Evolutionary conservation across 2,329 filamentous ascomycete species (phyloP).

Genomic region (Knoxdaviesia capensis): DNA sequence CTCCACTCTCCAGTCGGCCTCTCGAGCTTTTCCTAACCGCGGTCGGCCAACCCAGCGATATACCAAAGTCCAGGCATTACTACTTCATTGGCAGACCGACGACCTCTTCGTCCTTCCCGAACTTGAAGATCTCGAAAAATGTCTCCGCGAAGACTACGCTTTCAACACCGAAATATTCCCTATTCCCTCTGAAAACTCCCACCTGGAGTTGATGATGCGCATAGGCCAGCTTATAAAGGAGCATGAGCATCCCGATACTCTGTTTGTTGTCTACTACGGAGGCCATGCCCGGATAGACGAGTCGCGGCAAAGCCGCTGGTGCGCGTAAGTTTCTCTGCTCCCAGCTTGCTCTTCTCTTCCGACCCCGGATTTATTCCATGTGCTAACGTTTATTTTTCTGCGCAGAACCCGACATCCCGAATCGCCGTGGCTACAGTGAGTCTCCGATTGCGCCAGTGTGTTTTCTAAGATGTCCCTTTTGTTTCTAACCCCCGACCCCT

Average conservation of each 20-base stretch:
- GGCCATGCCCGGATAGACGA: constrained; percentile 40
- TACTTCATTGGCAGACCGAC: constrained; percentile 37
- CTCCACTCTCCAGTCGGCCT: constrained; percentile 22
- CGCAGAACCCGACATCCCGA: constrained; percentile 25
- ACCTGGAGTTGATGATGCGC: constrained; percentile 36
- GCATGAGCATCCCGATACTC: constrained; percentile 30
- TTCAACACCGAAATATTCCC: constrained; percentile 37
- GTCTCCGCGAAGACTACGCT: constrained; percentile 31
- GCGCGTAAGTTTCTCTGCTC: constrained; percentile 22
- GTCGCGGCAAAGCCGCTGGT: constrained; percentile 39
- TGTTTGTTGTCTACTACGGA: constrained; percentile 38
- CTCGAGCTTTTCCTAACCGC: constrained; percentile 34
- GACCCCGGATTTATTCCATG: not conserved
- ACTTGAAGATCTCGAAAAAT: constrained; percentile 33
- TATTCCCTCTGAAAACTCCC: constrained; percentile 36
- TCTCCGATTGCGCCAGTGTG: not conserved
- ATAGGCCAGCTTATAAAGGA: constrained; percentile 35
- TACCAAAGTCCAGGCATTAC: constrained; percentile 30
- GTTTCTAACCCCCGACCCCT: not conserved
- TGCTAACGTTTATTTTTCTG: too few relatives aligned
- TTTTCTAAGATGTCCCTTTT: not conserved
- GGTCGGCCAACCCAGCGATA: constrained; percentile 31
- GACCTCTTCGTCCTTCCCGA: constrained; percentile 38
- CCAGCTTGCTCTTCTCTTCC: not conserved
- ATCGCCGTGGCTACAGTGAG: constrained; percentile 35